Evolutionary conservation across 345 rosid species (phyloP).

Genomic region (Euphorbia lathyris): DNA sequence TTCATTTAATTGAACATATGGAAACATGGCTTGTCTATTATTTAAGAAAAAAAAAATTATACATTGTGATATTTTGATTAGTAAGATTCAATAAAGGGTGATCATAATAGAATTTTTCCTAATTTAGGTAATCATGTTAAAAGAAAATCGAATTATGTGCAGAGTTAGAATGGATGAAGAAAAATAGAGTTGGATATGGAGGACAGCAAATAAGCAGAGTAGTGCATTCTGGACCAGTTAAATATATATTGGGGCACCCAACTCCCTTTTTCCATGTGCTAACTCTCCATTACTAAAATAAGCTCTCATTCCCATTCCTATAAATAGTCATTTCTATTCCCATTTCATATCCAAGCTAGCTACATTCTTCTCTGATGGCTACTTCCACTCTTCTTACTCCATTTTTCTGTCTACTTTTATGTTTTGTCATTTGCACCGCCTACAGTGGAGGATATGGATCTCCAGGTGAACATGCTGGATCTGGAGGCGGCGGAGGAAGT

Average conservation of each 20-base stretch:
- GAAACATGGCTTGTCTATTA: too few species aligned
- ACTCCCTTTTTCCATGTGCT: conserved; percentile 24
- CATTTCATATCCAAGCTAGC: conserved; percentile 8
- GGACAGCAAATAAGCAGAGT: conserved; percentile 14
- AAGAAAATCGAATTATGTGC: too few species aligned
- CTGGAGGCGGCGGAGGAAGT: conserved; percentile 24
- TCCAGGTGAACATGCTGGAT: conserved; percentile 21
- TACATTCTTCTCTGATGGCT: conserved; percentile 25
- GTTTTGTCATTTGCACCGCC: conserved; percentile 30
- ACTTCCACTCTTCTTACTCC: conserved; percentile 12
- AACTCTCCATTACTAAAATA: conserved; percentile 7
- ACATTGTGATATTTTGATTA: too few species aligned
- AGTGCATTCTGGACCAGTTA: conserved; percentile 3
- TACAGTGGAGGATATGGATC: conserved; percentile 20
- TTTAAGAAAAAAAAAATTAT: too few species aligned
- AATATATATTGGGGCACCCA: conserved; percentile 8
- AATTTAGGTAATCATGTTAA: too few species aligned
- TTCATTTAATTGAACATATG: too few species aligned
- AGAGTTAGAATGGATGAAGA: too few species aligned
- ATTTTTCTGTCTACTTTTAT: conserved; percentile 32
- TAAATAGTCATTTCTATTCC: conserved; percentile 39
- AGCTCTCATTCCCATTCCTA: conserved; percentile 25
- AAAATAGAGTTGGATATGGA: conserved; percentile 2
- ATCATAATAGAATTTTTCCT: too few species aligned
- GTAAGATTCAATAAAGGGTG: too few species aligned